Evolutionary conservation across 345 rosid genomes (phyloP), one percentile per base, ranked within the genome.

Genomic region (Citrus unshiu): DNA sequence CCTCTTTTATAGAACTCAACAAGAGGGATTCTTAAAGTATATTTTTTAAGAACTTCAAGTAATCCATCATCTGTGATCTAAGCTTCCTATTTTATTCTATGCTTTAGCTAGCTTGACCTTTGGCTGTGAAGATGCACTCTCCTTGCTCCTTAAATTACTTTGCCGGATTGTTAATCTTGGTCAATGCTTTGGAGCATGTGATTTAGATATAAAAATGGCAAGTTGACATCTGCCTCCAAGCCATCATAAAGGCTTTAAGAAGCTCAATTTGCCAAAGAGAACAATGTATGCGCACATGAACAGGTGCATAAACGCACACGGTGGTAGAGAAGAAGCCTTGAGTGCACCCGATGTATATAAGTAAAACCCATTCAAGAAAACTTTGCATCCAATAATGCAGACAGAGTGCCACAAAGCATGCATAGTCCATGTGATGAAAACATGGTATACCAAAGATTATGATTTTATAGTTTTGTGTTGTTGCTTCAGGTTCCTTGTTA

Each of bases 171-270:
- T 24, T 61, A 80, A 60, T 69, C 24, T 51, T 30, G 76, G 83
- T 80, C 79, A 80, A 80, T 32, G 74, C 80, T 30, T 78, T 61
- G 76, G 70, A 22, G 35, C 70, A 43, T n/a, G 78, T 5, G 54
- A 60, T 34, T 67, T 9, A 14, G 21, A 49, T 80, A 8, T 29
- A 40, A 69, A 77, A 43, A 46, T 32, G 66, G 37, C 70, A 51
- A 75, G 62, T 51, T 76, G 72, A 76, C 71, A 63, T 64, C 21
- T 63, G 49, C 30, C 13, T 75, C 22, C 4, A 4, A 3, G 34
- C 19, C 6, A 19, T 18, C 18, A 16, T 10, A 43, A 39, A 43
- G 75, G 19, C 29, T 19, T 72, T 60, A 21, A 43, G 57, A 43
- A 13, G 60, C 43, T 37, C 51, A 46, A 46, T 46, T 46, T 46